Conservation (phyloP, 257 asterid species). For the Scutellaria galericulata region DNA sequence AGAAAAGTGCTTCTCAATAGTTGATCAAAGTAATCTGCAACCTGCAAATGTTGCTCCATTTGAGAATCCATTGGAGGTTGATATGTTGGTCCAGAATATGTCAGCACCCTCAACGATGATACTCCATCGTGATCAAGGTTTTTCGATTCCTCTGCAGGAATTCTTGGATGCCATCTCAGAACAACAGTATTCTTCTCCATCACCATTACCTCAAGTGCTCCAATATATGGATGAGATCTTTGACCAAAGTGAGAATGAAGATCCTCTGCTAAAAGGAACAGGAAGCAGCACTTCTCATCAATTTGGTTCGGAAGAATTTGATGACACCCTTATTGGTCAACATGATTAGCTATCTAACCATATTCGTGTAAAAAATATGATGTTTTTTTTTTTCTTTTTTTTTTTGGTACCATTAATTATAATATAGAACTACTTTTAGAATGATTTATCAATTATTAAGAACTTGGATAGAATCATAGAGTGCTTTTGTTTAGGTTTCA, state of each 20-base stretch:
- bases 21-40: conserved; percentile 26
- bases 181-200: conserved; percentile 36
- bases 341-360: conserved; percentile 27
- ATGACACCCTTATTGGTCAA: conserved; percentile 18
- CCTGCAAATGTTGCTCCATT: conserved; percentile 3
- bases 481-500: no score
- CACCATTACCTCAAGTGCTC: conserved; percentile 29
- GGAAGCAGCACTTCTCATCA: conserved; percentile 36
- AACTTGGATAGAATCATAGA: no score
- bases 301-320: conserved; percentile 48
- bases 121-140: conserved; percentile 19
- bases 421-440: no score
- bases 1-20: background rate
- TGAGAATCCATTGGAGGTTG: background rate
- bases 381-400: background rate
- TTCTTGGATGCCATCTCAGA: conserved; percentile 25
- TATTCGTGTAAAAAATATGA: background rate
- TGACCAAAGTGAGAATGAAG: conserved; percentile 33
- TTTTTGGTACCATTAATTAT: background rate
- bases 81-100: background rate
- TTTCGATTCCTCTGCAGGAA: conserved; percentile 5
- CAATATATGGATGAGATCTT: conserved; percentile 34
- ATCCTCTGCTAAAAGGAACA: conserved; percentile 35
- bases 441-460: no score
- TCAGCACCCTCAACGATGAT: background rate